Base-by-base conservation (phyloP, 805 yeast genomes). In the Kazachstania africana region DNA sequence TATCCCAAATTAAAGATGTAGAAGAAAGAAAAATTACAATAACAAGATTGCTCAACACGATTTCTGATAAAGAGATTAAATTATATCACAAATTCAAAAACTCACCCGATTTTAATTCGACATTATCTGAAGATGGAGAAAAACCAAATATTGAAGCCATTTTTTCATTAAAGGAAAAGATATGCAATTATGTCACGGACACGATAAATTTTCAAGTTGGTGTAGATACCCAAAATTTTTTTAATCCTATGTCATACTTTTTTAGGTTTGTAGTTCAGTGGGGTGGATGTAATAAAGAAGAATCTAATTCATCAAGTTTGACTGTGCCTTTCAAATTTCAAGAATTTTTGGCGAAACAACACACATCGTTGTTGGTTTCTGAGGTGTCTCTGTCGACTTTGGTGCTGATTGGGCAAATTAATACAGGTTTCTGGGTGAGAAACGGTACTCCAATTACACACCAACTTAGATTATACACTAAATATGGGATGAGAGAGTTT, bases 381-480 rank as follows among this genome's bases (percentile, higher is more conserved):
- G 95, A 84, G 40, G 76, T 79, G 39, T 79, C 95, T 0, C 53
- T 91, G 14, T 65, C 93, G 35, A 78, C 87, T 0, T 48, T 84
- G 18, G 95, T 82, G 0, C 55, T 82, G 6, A 56, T 83, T 40
- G 73, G 95, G 0, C 96, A 91, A 46, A 80, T 88, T 6, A 78
- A 82, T 37, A 75, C 80, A 0, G 95, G 95, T 0, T 69, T 79
- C 35, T 88, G 97, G 97, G 95, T 88, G 0, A 69, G 97, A 46
- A 88, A 88, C 55, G 98, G 98, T 0, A 68, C 72, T 36, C 78
- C 87, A 25, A 75, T 84, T 4, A 66, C 79, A 25, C 74, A 76
- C 16, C 97, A 88, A 48, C 65, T 80, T 40, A 78, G 75, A 42
- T 74, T 85, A 35, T 88, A 88, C 51, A 69, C 79, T 24, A 77